Evolutionary conservation across 73 alveolate genomes (phyloP), one percentile per base, ranked within the genome.

Genomic region (Symbiodinium pilosum): DNA sequence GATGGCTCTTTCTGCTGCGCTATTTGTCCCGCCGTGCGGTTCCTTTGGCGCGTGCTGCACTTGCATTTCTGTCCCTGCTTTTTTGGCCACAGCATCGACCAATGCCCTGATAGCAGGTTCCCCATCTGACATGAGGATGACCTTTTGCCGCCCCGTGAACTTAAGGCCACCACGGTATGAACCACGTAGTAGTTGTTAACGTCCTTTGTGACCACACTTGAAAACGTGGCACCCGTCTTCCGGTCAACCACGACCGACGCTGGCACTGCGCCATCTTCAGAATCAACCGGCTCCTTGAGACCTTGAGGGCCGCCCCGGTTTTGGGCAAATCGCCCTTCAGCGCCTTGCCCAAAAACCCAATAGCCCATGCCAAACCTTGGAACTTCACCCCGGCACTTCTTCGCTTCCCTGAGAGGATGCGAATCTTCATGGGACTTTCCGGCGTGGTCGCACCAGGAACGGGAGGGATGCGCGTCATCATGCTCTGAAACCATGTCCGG

Each of bases 401-500:
- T 59, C 12, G 36, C 77, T 5, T 54, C 39, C 26, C 85, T 51
- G 4, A 14, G 28, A 84, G 21, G 28, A 69, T 87, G 94, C 7
- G 44, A 77, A 41, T 87, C 94, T 6, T 87, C 94, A 5, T 84
- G 24, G 30, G 43, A 47, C 64, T 36, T 87, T 34, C 94, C 94
- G 6, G 43, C 43, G 42, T n/a, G 34, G 44, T 52, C 85, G 40
- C 94, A 87, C 94, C 94, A 87, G 24, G 84, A 38, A 2, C 94
- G 84, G 5, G 34, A 32, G 94, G 94, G 20, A 87, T 26, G 68
- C 56, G 94, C 24, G 94, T 87, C 69, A 87, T 77, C 94, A 87
- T 56, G 85, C 42, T 59, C 28, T 9, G 86, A 56, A 20, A 87
- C 94, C 32, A 20, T 30, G 3, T 54, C 86, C 24, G 94, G 94